phyloP scores from a whole-genome alignment of 2,329 filamentous ascomycete genomes.

The Trichoderma sp. region DNA sequence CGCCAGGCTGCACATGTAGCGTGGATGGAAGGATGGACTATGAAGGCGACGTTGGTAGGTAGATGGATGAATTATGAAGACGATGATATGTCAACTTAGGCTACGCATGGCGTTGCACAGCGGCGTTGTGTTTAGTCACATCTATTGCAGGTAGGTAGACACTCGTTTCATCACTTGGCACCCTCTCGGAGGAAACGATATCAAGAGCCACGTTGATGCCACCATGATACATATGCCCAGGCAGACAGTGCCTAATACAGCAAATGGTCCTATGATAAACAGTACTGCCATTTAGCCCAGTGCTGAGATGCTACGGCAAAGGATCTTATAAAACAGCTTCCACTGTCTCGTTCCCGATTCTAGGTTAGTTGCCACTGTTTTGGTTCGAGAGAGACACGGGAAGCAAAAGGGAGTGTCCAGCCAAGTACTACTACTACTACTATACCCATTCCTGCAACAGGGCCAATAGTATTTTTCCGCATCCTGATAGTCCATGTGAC shows the following conservation, averaged over 20 bases:
- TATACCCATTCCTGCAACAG: background rate
- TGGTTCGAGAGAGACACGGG: background rate
- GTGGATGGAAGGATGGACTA: background rate
- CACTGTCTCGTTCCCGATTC: background rate
- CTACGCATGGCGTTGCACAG: background rate
- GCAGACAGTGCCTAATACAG: background rate
- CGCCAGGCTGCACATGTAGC: too few species aligned
- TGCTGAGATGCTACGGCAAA: background rate
- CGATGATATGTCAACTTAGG: background rate
- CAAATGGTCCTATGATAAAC: background rate
- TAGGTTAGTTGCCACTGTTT: background rate
- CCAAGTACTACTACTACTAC: too few species aligned
- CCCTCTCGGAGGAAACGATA: background rate
- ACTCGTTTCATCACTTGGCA: background rate
- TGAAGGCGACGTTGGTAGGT: background rate
- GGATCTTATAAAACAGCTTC: background rate
- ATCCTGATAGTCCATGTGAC: background rate
- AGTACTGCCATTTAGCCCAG: background rate
- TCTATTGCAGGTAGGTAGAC: background rate
- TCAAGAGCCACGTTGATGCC: background rate
- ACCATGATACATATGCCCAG: background rate
- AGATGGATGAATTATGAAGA: background rate
- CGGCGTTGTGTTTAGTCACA: background rate
- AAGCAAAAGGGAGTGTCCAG: background rate
- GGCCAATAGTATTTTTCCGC: background rate